Evolutionary conservation across 2,329 filamentous ascomycete genomes (phyloP).

Genomic region (Aspergillus puulaauensis): DNA sequence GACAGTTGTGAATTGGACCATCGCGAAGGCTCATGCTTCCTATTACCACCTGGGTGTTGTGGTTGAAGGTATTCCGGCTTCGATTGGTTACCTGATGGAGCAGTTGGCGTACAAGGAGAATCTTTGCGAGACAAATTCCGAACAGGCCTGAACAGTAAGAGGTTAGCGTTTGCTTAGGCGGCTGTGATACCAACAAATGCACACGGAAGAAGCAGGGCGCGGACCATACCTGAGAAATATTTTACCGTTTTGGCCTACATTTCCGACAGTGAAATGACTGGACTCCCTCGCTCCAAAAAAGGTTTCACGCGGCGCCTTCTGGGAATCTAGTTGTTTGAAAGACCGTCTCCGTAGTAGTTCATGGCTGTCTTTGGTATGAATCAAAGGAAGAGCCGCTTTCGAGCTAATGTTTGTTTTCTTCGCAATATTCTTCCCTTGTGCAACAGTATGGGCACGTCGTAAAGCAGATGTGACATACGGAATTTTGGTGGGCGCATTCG

Average conservation of each 20-base stretch:
- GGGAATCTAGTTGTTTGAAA: constrained; percentile 48
- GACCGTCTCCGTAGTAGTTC: constrained; percentile 48
- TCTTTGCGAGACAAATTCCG: constrained; percentile 34
- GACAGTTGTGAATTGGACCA: constrained; percentile 45
- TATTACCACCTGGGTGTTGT: constrained; percentile 28
- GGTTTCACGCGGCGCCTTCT: constrained; percentile 55
- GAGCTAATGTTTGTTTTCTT: constrained; percentile 29
- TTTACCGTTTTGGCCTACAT: constrained; percentile 78
- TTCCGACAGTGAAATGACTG: constrained; percentile 74
- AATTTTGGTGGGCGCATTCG: constrained; percentile 18
- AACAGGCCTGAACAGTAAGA: constrained; percentile 30
- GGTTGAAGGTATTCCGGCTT: constrained; percentile 55
- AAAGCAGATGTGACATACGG: constrained; percentile 27
- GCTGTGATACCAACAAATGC: constrained; percentile 14
- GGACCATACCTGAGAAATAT: constrained; percentile 71
- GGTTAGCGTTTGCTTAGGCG: constrained; percentile 15
- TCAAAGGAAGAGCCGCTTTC: constrained; percentile 34
- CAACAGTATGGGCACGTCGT: constrained; percentile 40
- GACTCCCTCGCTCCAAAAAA: constrained; percentile 63
- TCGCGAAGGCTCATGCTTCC: constrained; percentile 31
- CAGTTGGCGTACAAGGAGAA: constrained; percentile 31
- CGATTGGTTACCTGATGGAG: constrained; percentile 57
- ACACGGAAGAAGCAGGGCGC: constrained; percentile 7
- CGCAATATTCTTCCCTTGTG: constrained; percentile 30
- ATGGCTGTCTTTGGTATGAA: constrained; percentile 51